These are phyloP conservation scores for Penicillium verrucosum DNA, from an alignment of 2,329 filamentous ascomycete genomes.

Conservation along the genomic window DNA sequence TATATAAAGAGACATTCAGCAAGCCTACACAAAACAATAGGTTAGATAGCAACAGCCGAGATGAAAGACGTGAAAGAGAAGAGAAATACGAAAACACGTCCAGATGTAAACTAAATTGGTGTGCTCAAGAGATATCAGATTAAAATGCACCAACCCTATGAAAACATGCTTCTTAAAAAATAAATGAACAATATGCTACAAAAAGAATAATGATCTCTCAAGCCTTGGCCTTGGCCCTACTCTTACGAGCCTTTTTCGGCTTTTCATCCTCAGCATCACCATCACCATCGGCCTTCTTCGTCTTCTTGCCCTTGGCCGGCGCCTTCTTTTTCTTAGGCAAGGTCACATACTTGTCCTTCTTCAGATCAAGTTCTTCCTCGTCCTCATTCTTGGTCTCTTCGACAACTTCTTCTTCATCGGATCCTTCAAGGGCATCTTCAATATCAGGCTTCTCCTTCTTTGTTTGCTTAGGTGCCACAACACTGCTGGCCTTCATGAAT, in stretches of 20 bases:
- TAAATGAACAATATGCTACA: slow-evolving; percentile 11
- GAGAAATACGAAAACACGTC: not conserved
- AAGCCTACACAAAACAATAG: no score
- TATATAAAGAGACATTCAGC: no score
- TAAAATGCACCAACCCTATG: not conserved
- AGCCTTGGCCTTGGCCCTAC: slow-evolving; percentile 30
- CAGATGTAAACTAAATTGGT: not conserved
- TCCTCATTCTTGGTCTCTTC: slow-evolving; percentile 60
- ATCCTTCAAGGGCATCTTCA: slow-evolving; percentile 93
- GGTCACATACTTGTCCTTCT: slow-evolving; percentile 96
- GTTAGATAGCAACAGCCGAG: not conserved
- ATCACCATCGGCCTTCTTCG: slow-evolving; percentile 36
- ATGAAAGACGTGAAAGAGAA: not conserved
- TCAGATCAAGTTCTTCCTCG: slow-evolving; percentile 75
- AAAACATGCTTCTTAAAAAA: not conserved
- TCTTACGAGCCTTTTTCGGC: slow-evolving; percentile 49
- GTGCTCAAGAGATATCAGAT: not conserved
- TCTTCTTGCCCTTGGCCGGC: slow-evolving; percentile 38
- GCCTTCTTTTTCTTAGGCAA: slow-evolving; percentile 72
- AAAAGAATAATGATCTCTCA: slow-evolving; percentile 1
- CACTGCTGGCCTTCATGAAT: slow-evolving; percentile 88
- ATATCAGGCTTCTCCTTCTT: slow-evolving; percentile 80
- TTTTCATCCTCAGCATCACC: slow-evolving; percentile 52
- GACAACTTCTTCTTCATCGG: slow-evolving; percentile 66
- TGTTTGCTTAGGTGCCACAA: slow-evolving; percentile 68